Base-by-base conservation (phyloP, 1,284 basidiomycete genomes). In the Cryptococcus sp. region DNA sequence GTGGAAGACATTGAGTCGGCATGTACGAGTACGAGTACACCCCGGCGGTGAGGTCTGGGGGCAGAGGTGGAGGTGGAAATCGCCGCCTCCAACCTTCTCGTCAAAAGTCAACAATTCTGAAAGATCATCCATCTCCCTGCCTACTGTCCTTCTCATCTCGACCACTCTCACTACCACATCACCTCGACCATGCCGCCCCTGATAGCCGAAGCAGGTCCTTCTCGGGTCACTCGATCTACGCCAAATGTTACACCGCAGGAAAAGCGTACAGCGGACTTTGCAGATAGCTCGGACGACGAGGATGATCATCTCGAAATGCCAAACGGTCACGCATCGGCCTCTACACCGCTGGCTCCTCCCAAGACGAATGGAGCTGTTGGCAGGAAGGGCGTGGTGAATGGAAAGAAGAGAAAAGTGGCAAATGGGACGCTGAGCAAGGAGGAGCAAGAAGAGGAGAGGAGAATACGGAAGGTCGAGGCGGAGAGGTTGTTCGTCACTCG, bases 401-500 rank as follows among this genome's bases (percentile, higher is more conserved):
- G 14, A 21, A 51, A 56, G 43, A 36, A 48, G 19, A 14, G 35
- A 31, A 38, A 35, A 33, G 10, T 43, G 31, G 41, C 14, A n/a
- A 43, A 32, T 22, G 12, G 28, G n/a, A 22, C 16, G 31, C 6
- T 4, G 7, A 32, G 26, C 18, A 9, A 16, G 7, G 28, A 48
- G 40, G 26, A 42, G 6, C 39, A 26, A 18, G 47, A 48, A 5
- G 31, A 43, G 28, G 41, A 43, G 19, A 18, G 26, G 18, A 33
- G 22, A 32, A 23, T 19, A 22, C 25, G 46, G 32, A 40, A 41
- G 23, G 25, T 19, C 7, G 38, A 41, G 45, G 70, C 72, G 0
- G 54, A 59, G 22, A 59, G 61, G 32, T 57, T 90, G 16, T 78
- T 83, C 52, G 76, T 80, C 56, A 83, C 83, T 50, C 77, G 86